These are phyloP conservation scores for Podaxis sp. DNA, from an alignment of 768 basidiomycete genomes.

Conservation along the genomic window DNA sequence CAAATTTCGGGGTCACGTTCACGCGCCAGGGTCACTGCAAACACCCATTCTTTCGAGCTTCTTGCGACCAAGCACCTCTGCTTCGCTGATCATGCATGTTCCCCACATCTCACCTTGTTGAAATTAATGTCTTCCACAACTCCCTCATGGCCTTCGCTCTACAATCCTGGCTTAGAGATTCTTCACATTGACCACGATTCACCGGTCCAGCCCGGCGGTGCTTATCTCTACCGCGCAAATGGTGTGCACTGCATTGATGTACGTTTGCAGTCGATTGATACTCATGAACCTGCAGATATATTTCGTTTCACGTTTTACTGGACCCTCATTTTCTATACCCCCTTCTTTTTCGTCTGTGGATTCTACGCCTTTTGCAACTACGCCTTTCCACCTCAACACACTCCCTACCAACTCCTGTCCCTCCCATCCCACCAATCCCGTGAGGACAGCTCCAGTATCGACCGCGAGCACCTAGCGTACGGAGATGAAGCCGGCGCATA, in stretches of 20 bases:
- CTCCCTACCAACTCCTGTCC: slow-evolving; percentile 8
- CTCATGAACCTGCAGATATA: slow-evolving; percentile 33
- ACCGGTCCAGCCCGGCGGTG: slow-evolving; percentile 39
- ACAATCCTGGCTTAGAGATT: slow-evolving; percentile 50
- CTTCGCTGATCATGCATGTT: background rate
- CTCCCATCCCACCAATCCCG: background rate
- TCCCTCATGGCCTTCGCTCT: slow-evolving; percentile 50
- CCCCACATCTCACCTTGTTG: background rate
- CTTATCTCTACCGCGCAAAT: slow-evolving; percentile 41
- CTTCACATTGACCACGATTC: slow-evolving; percentile 39
- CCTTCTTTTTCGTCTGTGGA: slow-evolving; percentile 49
- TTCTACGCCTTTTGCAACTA: slow-evolving; percentile 52
- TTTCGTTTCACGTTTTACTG: slow-evolving; percentile 56
- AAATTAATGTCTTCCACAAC: slow-evolving; percentile 16
- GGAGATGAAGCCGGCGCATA: slow-evolving; percentile 16
- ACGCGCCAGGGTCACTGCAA: too few relatives aligned
- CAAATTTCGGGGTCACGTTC: too few relatives aligned
- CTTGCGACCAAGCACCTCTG: background rate
- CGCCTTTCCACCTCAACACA: slow-evolving; percentile 40
- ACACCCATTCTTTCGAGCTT: background rate
- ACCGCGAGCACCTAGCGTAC: background rate
- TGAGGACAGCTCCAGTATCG: background rate
- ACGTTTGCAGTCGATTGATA: background rate
- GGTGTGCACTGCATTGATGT: slow-evolving; percentile 27
- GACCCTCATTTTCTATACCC: slow-evolving; percentile 51